phyloP scores from a whole-genome alignment of 164 flowering plant species.

The Vitis cinerea region DNA sequence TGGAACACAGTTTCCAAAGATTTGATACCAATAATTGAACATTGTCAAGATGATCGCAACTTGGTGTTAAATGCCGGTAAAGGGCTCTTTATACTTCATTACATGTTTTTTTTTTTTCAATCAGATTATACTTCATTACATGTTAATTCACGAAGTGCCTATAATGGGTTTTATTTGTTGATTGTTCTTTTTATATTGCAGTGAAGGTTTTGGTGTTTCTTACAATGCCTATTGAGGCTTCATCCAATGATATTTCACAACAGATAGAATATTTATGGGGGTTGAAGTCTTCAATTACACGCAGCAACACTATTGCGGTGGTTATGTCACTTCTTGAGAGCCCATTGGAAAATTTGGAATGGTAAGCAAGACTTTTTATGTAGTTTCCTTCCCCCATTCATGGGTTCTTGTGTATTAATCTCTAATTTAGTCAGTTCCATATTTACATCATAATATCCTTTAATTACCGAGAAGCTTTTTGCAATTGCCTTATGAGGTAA shows the following conservation, averaged over 20 bases:
- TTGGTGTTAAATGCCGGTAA: constrained; percentile 79
- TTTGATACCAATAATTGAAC: constrained; percentile 81
- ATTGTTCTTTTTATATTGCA: constrained; percentile 24
- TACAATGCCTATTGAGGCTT: constrained; percentile 82
- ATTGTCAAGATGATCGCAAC: constrained; percentile 59
- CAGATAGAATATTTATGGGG: constrained; percentile 89
- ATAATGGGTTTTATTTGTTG: not conserved
- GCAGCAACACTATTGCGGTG: constrained; percentile 60
- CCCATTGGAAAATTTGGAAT: constrained; percentile 79
- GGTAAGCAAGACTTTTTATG: constrained; percentile 31
- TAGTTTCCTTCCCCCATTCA: not conserved
- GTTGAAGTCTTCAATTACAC: constrained; percentile 60
- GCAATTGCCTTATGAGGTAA: too few relatives aligned
- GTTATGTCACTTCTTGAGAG: constrained; percentile 72
- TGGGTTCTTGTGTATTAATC: too few relatives aligned
- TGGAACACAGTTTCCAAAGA: constrained; percentile 76
- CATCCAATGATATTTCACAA: constrained; percentile 64
- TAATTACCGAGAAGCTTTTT: too few relatives aligned
- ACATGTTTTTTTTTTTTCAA: too few relatives aligned
- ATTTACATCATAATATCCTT: too few relatives aligned
- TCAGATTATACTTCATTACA: too few relatives aligned
- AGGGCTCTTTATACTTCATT: too few relatives aligned
- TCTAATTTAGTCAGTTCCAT: too few relatives aligned
- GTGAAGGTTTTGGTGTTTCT: constrained; percentile 93
- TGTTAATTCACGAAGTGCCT: not conserved